phyloP scores from a whole-genome alignment of 495 filamentous ascomycete species.

The Neurospora pannonica region DNA sequence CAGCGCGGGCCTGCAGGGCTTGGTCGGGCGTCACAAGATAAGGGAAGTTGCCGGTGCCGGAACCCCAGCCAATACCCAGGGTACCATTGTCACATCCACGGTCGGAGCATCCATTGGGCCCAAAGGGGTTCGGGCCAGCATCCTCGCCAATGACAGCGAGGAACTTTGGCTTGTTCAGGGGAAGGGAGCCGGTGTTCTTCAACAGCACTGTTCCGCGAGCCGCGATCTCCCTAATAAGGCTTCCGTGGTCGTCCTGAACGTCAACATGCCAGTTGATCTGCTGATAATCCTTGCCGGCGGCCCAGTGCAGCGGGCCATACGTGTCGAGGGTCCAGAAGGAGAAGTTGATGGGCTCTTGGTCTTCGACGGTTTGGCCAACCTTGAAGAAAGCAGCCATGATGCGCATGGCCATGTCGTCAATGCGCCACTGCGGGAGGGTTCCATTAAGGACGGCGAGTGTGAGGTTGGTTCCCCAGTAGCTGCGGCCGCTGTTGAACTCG shows the following conservation, averaged over 20 bases:
- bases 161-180: slow-evolving; percentile 64
- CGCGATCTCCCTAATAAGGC: slow-evolving; percentile 63
- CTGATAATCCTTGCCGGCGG: slow-evolving; percentile 47
- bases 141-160: slow-evolving; percentile 82
- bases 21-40: slow-evolving; percentile 83
- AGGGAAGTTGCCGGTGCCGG: slow-evolving; percentile 80
- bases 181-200: slow-evolving; percentile 74
- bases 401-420: slow-evolving; percentile 87
- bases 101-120: slow-evolving; percentile 81
- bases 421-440: slow-evolving; percentile 78
- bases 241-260: slow-evolving; percentile 66
- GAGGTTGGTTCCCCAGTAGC: slow-evolving; percentile 82
- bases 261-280: slow-evolving; percentile 80
- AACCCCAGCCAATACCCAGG: slow-evolving; percentile 91
- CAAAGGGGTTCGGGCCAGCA: slow-evolving; percentile 61
- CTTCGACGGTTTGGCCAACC: slow-evolving; percentile 57
- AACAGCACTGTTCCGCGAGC: slow-evolving; percentile 75
- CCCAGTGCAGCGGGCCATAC: slow-evolving; percentile 56
- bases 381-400: slow-evolving; percentile 94
- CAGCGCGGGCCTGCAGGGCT: slow-evolving; percentile 68
- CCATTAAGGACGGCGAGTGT: slow-evolving; percentile 80
- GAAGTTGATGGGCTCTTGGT: slow-evolving; percentile 66
- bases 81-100: slow-evolving; percentile 81
- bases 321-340: slow-evolving; percentile 77
- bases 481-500: slow-evolving; percentile 56